phyloP scores from a whole-genome alignment of 163 green algal species.

The Chlamydomonas reinhardtii region DNA sequence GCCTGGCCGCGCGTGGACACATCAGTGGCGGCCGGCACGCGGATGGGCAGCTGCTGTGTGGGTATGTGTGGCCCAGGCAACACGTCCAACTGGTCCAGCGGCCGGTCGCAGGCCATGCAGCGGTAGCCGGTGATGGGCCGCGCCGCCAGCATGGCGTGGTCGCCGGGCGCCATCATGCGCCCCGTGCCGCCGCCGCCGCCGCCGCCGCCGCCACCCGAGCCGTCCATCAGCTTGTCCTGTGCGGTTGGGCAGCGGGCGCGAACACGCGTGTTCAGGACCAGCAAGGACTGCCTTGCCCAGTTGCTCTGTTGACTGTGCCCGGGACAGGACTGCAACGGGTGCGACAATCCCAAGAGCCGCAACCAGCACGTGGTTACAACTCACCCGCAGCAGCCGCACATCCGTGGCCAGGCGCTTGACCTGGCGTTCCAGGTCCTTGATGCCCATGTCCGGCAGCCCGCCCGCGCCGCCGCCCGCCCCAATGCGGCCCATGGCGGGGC shows the following conservation, averaged over 20 bases:
- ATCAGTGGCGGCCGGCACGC: neutral
- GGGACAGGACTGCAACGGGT: too few relatives aligned
- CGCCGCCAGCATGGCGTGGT: conserved; percentile 63
- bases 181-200: neutral
- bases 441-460: conserved; percentile 28
- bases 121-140: conserved; percentile 60
- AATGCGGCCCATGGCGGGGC: conserved; percentile 27
- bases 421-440: conserved; percentile 49
- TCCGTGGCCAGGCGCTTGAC: conserved; percentile 50
- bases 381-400: conserved; percentile 45
- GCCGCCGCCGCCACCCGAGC: too few relatives aligned
- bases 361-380: too few relatives aligned
- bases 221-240: conserved; percentile 33
- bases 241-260: too few relatives aligned
- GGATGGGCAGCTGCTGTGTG: conserved; percentile 53
- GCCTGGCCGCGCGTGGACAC: neutral
- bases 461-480: neutral
- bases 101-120: conserved; percentile 66
- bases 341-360: neutral
- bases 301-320: too few relatives aligned
- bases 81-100: conserved; percentile 61
- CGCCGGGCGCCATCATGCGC: conserved; percentile 17
- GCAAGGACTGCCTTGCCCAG: too few relatives aligned
- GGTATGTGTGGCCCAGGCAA: conserved; percentile 57
- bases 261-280: too few relatives aligned